A percentile compares a stretch with the other conserved stretches of the same genome.
Conservation (phyloP, 1,284 basidiomycete species). For the Ganoderma multipileum region DNA sequence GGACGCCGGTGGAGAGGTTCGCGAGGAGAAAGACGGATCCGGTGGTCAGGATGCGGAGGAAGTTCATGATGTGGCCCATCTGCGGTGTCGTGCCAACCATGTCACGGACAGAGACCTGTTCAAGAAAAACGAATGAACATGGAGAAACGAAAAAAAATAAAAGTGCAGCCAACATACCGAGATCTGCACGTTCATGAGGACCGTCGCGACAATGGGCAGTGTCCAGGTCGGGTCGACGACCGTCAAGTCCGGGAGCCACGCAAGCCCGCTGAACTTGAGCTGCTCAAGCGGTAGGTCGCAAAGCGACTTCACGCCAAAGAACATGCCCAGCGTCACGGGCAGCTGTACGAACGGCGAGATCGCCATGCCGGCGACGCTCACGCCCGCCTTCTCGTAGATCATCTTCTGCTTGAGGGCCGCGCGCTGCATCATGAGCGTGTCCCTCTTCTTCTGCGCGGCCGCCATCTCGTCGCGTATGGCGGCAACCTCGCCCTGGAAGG, state of each 20-base stretch:
- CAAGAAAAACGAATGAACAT: not conserved
- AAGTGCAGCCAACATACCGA: constrained; percentile 53
- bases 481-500: constrained; percentile 65
- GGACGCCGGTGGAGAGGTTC: constrained; percentile 64
- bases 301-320: constrained; percentile 83
- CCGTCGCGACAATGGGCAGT: constrained; percentile 73
- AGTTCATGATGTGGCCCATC: constrained; percentile 77
- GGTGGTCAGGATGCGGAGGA: constrained; percentile 69
- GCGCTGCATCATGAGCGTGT: constrained; percentile 61
- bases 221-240: constrained; percentile 80
- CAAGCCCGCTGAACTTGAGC: constrained; percentile 80
- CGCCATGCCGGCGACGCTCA: constrained; percentile 66
- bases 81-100: constrained; percentile 54
- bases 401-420: constrained; percentile 63
- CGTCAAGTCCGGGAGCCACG: constrained; percentile 83
- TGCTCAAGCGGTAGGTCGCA: constrained; percentile 76
- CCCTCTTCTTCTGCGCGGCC: constrained; percentile 47
- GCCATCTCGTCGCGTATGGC: constrained; percentile 58
- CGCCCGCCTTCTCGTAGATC: constrained; percentile 75
- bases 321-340: constrained; percentile 84
- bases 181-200: constrained; percentile 77
- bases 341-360: constrained; percentile 76
- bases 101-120: constrained; percentile 64
- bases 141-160: no score
- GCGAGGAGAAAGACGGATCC: constrained; percentile 67